Percentiles rank a stretch among this genome's conserved stretches.
Conservation (phyloP, 129 eudicot genomes). For the Flaveria brownii region DNA sequence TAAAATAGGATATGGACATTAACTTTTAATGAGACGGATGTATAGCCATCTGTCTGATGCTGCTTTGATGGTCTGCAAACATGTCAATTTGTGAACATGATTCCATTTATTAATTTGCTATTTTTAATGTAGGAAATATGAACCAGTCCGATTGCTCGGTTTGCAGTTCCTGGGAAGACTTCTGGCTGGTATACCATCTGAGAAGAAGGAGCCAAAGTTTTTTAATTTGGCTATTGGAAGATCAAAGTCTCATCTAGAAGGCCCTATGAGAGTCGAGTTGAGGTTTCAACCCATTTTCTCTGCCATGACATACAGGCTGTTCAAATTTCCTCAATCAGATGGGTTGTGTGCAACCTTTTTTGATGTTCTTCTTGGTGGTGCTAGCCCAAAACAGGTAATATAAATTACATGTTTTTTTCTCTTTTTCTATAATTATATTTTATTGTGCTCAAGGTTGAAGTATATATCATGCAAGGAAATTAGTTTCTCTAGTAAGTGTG, state of each 20-base stretch:
- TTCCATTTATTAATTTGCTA: constrained; percentile 8
- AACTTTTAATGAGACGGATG: background rate
- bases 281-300: constrained; percentile 65
- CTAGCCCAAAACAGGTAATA: constrained; percentile 94
- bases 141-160: constrained; percentile 88
- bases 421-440: background rate
- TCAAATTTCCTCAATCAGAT: constrained; percentile 83
- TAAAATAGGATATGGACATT: background rate
- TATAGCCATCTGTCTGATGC: background rate
- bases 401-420: constrained; percentile 3
- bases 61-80: constrained; percentile 5
- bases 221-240: constrained; percentile 78
- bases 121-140: constrained; percentile 61
- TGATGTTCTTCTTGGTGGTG: constrained; percentile 97
- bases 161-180: constrained; percentile 93
- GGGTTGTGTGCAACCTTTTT: constrained; percentile 76
- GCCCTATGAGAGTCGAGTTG: constrained; percentile 53
- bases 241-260: constrained; percentile 63
- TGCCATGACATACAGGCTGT: constrained; percentile 78
- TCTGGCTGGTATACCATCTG: constrained; percentile 85
- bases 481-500: constrained; percentile 12
- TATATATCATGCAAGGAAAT: constrained; percentile 12
- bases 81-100: constrained; percentile 6
- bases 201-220: constrained; percentile 77
- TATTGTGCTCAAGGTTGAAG: constrained; percentile 1